Evolutionary conservation across 768 basidiomycete genomes (phyloP), one percentile per base, ranked within the genome.

Genomic region (Boletus barrowsii): DNA sequence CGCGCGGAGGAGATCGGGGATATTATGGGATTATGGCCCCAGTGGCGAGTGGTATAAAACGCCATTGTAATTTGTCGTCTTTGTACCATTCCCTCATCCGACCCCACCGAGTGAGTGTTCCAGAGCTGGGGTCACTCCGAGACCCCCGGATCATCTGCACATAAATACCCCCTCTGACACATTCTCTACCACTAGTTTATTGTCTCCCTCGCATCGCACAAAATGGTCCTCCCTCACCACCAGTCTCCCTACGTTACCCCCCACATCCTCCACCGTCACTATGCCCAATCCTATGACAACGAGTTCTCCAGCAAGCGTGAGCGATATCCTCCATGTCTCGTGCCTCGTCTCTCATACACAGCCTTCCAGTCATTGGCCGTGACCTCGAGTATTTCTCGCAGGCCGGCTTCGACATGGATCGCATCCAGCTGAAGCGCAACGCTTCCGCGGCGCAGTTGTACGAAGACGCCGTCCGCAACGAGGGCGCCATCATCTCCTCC

Each of bases 381-480:
- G 95, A 98, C 69, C 83, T 98, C 66, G 90, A 93, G 71, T 92
- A 94, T 76, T 97, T 97, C 83, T 98, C 96, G 37, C 90, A 97
- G 73, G 96, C 97, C 54, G 97, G 97, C 57, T 98, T 99, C 76
- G 96, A 99, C 77, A 97, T 98, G 89, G 89, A 95, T 67, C 85
- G 89, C 63, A 93, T 98, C 74, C 89, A 93, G 71, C 81, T 99
- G 74, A 95, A 92, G 76, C 90, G 93, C 74, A 96, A 96, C 61
- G 93, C 93, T 2, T 82, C 93, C 20, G 85, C 87, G 41, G 92
- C 95, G 1, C 82, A 87, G 63, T 87, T 96, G 41, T 97, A 97
- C 75, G 97, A 99, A 70, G 97, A 99, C 65, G 97, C 97, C 64
- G 87, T 98, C 77, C 87, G 93, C 62, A 96, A 98, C 74, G 97